phyloP scores from a whole-genome alignment of 2,329 filamentous ascomycete genomes.

The Fusarium sterilihyphosum region DNA sequence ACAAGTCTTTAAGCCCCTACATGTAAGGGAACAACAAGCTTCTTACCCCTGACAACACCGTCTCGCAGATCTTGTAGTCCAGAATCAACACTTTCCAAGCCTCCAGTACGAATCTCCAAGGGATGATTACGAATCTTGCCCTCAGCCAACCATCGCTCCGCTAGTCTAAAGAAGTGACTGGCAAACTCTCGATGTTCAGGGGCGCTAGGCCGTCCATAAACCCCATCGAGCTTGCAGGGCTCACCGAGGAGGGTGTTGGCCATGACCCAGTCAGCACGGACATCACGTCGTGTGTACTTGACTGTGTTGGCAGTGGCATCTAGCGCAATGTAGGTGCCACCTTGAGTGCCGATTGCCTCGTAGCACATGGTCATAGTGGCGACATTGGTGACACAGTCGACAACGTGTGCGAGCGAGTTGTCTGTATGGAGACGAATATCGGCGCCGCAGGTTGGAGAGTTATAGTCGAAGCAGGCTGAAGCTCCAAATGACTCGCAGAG shows the following conservation, averaged over 20 bases:
- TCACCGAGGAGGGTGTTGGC: not conserved
- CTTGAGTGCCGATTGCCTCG: not conserved
- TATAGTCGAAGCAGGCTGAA: not conserved
- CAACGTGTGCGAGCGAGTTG: not conserved
- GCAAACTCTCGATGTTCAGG: not conserved
- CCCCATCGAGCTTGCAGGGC: not conserved
- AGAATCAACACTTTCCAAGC: not conserved
- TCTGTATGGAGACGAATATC: not conserved
- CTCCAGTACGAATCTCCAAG: not conserved
- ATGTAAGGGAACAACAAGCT: not conserved
- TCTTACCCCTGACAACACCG: not conserved
- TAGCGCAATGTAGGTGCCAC: not conserved
- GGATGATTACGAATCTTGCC: not conserved
- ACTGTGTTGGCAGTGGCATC: not conserved
- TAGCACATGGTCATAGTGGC: not conserved
- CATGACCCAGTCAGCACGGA: not conserved
- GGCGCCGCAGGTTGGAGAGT: not conserved
- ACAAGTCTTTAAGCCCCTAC: not conserved
- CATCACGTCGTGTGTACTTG: not conserved
- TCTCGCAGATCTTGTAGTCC: not conserved
- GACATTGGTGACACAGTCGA: not conserved
- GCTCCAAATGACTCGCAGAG: not conserved
- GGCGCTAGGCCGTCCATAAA: not conserved
- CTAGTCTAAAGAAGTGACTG: not conserved
- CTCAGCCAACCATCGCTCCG: not conserved